Conservation (phyloP, 371 early-diverging fungal species). For the Saksenaea vasiformis region DNA sequence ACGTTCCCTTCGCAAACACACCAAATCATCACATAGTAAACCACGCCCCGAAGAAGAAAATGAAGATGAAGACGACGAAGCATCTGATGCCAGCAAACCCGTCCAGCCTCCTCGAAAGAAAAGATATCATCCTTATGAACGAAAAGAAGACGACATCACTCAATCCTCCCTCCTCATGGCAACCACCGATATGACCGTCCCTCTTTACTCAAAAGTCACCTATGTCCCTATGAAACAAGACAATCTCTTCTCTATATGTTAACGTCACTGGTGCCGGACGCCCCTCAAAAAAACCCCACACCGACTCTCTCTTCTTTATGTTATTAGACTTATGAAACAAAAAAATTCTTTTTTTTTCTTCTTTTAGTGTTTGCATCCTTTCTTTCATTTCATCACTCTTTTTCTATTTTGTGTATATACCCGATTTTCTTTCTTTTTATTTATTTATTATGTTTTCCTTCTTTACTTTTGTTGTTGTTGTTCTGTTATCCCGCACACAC, state of each 20-base stretch:
- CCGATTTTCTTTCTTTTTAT: too few species aligned
- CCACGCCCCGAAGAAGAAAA: slow-evolving; percentile 1
- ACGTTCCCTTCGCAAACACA: slow-evolving; percentile 77
- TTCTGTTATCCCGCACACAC: background rate
- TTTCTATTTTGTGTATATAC: background rate
- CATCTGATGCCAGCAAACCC: background rate
- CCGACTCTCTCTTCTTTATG: background rate
- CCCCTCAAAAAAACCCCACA: background rate
- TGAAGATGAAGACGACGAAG: slow-evolving; percentile 9
- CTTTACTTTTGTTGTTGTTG: background rate
- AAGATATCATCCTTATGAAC: slow-evolving; percentile 4
- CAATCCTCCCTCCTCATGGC: slow-evolving; percentile 4
- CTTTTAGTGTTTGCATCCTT: too few species aligned
- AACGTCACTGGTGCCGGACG: background rate
- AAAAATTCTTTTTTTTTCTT: background rate
- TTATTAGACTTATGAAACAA: background rate
- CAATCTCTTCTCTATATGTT: background rate
- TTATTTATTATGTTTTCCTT: background rate
- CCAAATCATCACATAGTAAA: slow-evolving; percentile 43
- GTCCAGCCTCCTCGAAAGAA: background rate
- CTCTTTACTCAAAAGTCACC: background rate
- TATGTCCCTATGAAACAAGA: slow-evolving; percentile 7
- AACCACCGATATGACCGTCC: slow-evolving; percentile 2
- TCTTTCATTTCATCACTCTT: background rate
- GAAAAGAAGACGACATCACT: background rate